Evolutionary conservation across 2,329 filamentous ascomycete genomes (phyloP), one percentile per base, ranked within the genome.

Genomic region (Fusarium transvaalense): DNA sequence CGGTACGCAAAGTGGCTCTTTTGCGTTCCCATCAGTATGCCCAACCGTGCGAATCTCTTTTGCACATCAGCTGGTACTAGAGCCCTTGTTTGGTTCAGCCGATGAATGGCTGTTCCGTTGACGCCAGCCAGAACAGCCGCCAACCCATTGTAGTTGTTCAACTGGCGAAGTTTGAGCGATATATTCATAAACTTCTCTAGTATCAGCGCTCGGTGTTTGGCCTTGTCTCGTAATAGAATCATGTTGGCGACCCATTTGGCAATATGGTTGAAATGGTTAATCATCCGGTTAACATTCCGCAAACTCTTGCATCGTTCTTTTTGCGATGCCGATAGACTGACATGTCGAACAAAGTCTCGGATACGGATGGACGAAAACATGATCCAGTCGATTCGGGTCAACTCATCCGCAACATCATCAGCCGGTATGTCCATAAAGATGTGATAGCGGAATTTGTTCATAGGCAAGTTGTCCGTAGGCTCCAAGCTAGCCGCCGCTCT

Each of bases 61-160:
- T 92, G 90, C 0, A 90, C 86, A 3, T 90, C 86, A 9, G 86
- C 80, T 3, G 92, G 86, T 5, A 98, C 88, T 17, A 97, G 81
- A 15, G 91, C 88, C 63, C 91, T 86, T 0, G 96, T 98, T 72
- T 94, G 91, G 0, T 86, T 83, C 3, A 99, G 86, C 19, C 96
- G 91, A 76, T 96, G 91, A 29, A 99, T 91, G 1, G 94, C 89
- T 3, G 92, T 92, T 61, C 92, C 92, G 76, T 97, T 97, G 75
- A 99, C 91, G 10, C 95, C 96, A 9, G 96, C 95, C 60, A 99
- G 87, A 35, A 99, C 89, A 10, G 96, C 95, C n/a, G 94, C 95
- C 2, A 99, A 84, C 0, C 94, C 92, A 77, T 98, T 98, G 83
- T 98, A 99, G 79, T 99, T 98, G 82, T 98, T 97, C 65, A 97